Conservation (phyloP, 73 alveolate species). For the Durusdinium trenchii region DNA sequence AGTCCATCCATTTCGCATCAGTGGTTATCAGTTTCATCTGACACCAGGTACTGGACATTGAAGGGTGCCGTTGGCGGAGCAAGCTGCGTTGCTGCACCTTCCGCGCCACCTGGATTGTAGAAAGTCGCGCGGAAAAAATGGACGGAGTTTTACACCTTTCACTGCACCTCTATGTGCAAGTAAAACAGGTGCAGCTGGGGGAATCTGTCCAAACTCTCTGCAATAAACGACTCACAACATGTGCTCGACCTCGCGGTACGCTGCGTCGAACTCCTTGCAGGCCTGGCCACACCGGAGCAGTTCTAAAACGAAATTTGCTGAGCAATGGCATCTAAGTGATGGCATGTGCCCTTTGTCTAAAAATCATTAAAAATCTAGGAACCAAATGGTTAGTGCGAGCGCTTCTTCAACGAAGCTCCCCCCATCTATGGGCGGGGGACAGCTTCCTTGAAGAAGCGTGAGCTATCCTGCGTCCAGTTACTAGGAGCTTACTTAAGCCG, state of each 20-base stretch:
- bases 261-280: conserved; percentile 76
- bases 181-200: background rate
- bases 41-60: background rate
- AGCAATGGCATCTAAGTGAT: no score
- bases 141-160: background rate
- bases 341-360: no score
- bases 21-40: background rate
- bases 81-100: conserved; percentile 25
- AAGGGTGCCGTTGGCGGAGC: background rate
- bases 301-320: no score
- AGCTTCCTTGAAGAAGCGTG: no score
- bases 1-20: background rate
- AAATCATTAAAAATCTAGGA: no score
- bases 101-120: conserved; percentile 40
- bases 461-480: no score
- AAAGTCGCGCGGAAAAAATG: background rate
- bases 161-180: background rate
- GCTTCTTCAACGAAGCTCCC: no score
- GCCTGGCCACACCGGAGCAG: conserved; percentile 20
- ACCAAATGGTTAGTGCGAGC: no score
- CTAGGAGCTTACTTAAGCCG: no score
- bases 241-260: conserved; percentile 63
- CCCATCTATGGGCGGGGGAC: no score
- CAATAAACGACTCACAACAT: background rate
- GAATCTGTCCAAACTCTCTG: background rate